Evolutionary conservation across 257 asterid genomes (phyloP), one percentile per base, ranked within the genome.

Genomic region (Solanum sejunctum): DNA sequence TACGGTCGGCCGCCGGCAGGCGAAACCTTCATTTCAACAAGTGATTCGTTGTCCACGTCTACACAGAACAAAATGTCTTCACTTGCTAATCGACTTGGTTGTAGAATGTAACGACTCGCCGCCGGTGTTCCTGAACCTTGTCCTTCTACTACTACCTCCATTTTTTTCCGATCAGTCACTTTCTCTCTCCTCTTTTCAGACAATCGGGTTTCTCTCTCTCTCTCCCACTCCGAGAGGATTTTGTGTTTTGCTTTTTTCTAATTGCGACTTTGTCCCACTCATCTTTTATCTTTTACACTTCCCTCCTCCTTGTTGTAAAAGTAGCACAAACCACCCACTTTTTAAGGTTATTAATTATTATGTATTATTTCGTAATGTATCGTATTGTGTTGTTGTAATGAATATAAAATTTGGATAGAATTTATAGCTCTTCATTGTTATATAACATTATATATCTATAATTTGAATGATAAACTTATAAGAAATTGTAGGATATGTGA

Each of bases 51-150:
- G 41, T 97, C 97, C 26, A 91, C 94, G 81, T 96, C 99, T 84
- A 96, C 83, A 91, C 99, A 96, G 88, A 96, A 95, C 1, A 96
- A 90, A 80, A 96, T 92, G 90, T 96, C 99, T 90, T 96, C 99
- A 55, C 81, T 80, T 10, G 93, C 88, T 18, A 91, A 87, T 85
- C 89, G 92, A 52, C 63, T 84, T 32, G 94, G 89, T 60, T 92
- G 89, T 9, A 92, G 92, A 7, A 87, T 80, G 87, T 87, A 90
- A 3, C 84, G 54, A 78, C 85, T 88, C 52, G 87, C 86, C 51
- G 85, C 84, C 72, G 28, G 28, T 84, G 88, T 86, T 75, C 51
- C 86, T 28, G 86, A 39, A 60, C 86, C 88, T 86, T 88, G 91
- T 49, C 81, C 90, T 61, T 88, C 95, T 12, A 86, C 12, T 15